A percentile compares a stretch with the other conserved stretches of the same genome.
Evolutionary conservation across 805 yeast genomes (phyloP).

Genomic region (Starmerella sirachaensis): DNA sequence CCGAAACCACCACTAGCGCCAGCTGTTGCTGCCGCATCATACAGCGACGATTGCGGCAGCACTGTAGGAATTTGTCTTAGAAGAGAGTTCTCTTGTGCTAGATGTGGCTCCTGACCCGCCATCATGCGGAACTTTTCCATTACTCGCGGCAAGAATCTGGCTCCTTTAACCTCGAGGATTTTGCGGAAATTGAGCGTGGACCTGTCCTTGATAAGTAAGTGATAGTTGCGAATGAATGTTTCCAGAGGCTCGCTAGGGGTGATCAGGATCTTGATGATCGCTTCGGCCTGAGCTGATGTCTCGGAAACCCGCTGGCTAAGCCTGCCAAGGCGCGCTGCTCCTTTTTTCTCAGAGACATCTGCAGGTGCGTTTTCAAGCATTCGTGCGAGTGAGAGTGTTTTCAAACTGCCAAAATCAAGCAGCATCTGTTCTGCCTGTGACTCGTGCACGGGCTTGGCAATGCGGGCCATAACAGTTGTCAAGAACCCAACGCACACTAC

Average conservation of each 20-base stretch:
- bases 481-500: conserved; percentile 44
- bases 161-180: conserved; percentile 51
- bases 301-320: conserved; percentile 13
- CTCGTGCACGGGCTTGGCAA: conserved; percentile 54
- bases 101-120: conserved; percentile 18
- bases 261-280: conserved; percentile 55
- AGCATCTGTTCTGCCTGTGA: conserved; percentile 69
- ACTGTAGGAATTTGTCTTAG: conserved; percentile 16
- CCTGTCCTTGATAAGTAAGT: conserved; percentile 53
- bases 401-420: conserved; percentile 57
- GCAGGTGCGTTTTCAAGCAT: conserved; percentile 23
- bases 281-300: conserved; percentile 36
- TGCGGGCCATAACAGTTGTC: conserved; percentile 39
- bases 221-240: conserved; percentile 51
- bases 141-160: conserved; percentile 24
- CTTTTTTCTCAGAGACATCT: conserved; percentile 31
- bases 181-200: conserved; percentile 52
- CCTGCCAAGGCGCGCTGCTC: conserved; percentile 21
- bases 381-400: conserved; percentile 35
- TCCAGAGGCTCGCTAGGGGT: conserved; percentile 56
- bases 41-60: conserved; percentile 4
- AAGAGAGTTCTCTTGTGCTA: conserved; percentile 15
- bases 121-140: conserved; percentile 19
- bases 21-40: background rate
- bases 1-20: conserved; percentile 9